Evolutionary conservation across 2,329 filamentous ascomycete genomes (phyloP).

Genomic region (Fusarium sp.): DNA sequence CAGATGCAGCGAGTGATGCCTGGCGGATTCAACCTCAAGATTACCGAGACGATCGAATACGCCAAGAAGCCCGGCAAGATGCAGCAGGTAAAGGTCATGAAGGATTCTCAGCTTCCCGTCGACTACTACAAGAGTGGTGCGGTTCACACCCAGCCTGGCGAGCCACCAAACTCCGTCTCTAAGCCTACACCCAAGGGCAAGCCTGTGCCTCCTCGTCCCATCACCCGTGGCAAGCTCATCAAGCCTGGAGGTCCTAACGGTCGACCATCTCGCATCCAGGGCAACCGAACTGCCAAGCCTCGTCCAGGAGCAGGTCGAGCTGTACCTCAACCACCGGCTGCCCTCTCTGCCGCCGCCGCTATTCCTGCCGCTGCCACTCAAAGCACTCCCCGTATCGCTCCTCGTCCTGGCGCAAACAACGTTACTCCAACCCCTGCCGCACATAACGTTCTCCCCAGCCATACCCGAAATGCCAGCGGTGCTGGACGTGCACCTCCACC

Average conservation of each 20-base stretch:
- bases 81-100: constrained; percentile 87
- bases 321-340: constrained; percentile 51
- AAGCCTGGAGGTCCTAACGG: constrained; percentile 89
- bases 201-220: constrained; percentile 86
- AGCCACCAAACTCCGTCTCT: constrained; percentile 84
- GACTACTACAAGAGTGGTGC: constrained; percentile 95
- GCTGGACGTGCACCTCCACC: constrained; percentile 70
- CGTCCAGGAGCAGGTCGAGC: constrained; percentile 53
- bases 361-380: constrained; percentile 39
- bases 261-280: constrained; percentile 77
- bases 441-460: constrained; percentile 55
- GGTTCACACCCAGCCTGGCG: constrained; percentile 86
- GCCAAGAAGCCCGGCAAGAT: constrained; percentile 98
- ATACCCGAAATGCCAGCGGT: constrained; percentile 65
- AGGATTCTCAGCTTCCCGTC: constrained; percentile 80
- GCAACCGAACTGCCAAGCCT: constrained; percentile 58
- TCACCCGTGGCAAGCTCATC: constrained; percentile 92
- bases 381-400: constrained; percentile 25
- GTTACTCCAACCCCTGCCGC: constrained; percentile 27
- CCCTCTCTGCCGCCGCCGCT: constrained; percentile 44
- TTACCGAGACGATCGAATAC: constrained; percentile 89
- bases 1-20: constrained; percentile 85
- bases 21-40: constrained; percentile 83
- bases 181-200: constrained; percentile 88
- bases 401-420: constrained; percentile 10